Base-by-base conservation (phyloP, 495 filamentous ascomycete species). In the Hypoxylon trugodes region DNA sequence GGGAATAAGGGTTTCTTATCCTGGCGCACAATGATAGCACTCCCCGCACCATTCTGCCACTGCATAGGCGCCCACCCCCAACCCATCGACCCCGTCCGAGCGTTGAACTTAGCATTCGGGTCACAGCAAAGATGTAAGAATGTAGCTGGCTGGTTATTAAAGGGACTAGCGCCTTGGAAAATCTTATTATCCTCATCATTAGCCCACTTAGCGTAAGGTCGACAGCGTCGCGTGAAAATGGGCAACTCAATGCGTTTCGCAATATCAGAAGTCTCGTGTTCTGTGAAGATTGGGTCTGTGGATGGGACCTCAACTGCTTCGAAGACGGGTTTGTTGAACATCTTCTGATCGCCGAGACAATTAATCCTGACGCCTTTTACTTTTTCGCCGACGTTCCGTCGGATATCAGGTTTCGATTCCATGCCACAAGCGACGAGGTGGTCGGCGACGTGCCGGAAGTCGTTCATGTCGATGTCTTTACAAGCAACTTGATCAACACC, bases 321-420 rank as follows among this genome's bases (percentile, higher is more conserved):
- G 24, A 73, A 76, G 10, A 59, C 45, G n/a, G 66, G 57, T 28
- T 41, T 59, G 15, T 56, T 56, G n/a, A 38, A 40, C 6, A 64
- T 45, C 35, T 56, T 59, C 37, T 60, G 52, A 47, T 76, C 74
- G 21, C 74, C 69, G 13, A 59, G 4, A 43, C 74, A 77, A 33
- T 72, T 75, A 58, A 76, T 73, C 41, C 59, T 69, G 3, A 76
- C 70, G 22, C 68, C 74, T 32, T 55, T 63, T 12, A 69, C 32
- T 19, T 45, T 54, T 22, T 45, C 42, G 4, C 12, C 36, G 7
- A 32, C 16, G 10, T 25, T 9, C 42, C 47, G 21, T 12, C 19
- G 40, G 25, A 6, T 25, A 10, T 13, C 4, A 1, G 56, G 35
- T 16, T 0, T 10, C 22, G 35, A 18, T 26, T 46, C 15, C 9